phyloP scores from a whole-genome alignment of 306 rosid species.

The Cyclanthera cordifolia region DNA sequence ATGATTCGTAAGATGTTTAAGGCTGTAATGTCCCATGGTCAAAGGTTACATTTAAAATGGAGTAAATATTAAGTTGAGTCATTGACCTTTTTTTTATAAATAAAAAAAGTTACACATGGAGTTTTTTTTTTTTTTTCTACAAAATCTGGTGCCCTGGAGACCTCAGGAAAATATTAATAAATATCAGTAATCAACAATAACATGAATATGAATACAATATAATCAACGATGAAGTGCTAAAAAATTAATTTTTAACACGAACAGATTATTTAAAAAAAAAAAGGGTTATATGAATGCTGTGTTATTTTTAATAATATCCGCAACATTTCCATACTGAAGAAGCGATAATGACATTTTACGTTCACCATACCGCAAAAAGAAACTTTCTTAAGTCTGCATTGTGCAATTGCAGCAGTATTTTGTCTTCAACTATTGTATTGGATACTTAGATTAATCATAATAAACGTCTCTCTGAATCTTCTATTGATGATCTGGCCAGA shows the following conservation, averaged over 20 bases:
- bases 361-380: background rate
- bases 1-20: background rate
- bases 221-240: background rate
- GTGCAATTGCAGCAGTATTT: background rate
- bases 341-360: background rate
- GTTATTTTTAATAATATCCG: background rate
- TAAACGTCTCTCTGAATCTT: background rate
- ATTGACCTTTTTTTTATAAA: background rate
- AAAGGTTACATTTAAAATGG: background rate
- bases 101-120: too few species aligned
- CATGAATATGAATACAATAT: background rate
- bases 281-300: too few species aligned
- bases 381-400: background rate
- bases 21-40: background rate
- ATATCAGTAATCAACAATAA: background rate
- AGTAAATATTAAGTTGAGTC: background rate
- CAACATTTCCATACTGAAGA: background rate
- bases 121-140: background rate
- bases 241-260: background rate
- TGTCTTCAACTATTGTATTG: background rate
- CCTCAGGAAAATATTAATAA: background rate
- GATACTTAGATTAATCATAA: background rate
- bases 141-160: background rate
- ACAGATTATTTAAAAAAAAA: too few species aligned
- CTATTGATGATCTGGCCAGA: background rate